Evolutionary conservation across 1,139 yeast species (phyloP), one percentile per base, ranked within the genome.

Genomic region (Yamadazyma blattariae): DNA sequence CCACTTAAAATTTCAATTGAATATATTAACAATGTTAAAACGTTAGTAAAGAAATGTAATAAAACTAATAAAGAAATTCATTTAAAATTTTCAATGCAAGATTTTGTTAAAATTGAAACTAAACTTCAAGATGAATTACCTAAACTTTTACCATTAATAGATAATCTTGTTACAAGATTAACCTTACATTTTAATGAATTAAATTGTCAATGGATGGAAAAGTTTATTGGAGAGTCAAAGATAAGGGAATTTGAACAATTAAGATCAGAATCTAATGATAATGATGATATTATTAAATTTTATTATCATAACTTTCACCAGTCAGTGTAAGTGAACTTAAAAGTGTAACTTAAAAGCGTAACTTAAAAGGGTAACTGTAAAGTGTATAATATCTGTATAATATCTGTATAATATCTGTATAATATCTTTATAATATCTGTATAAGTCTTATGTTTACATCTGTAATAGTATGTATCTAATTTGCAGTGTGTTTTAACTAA

Each of bases 141-240:
- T 4, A 18, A 13, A 11, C n/a, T 24, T 7, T 19, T 15, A 14
- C 13, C 11, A 5, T 19, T 35, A n/a, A 8, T 36, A 2, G 25
- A 23, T 5, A 23, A 27, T 12, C 14, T 33, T 2, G 32, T 33
- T 3, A 13, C 14, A 4, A 3, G 11, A 11, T 10, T 26, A 4
- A 17, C 27, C 7, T 12, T 18, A 2, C 12, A 27, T 12, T 33
- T 36, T 30, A 27, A 33, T 22, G 11, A 19, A 6, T 20, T 36
- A 20, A 36, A 30, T 17, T 27, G 36, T 23, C 11, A 17, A 13
- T 40, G 44, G 41, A 13, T 41, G 26, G 29, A 42, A 11, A 24
- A 25, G 8, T 34, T 36, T 14, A 39, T 48, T 13, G 50, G 50
- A 18, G 35, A 38, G 25, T 21, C 30, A 3, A 42, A 48, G 19